These are phyloP conservation scores for Rhodotorula sphaerocarpa DNA, from an alignment of 768 basidiomycete species.

Conservation along the genomic window DNA sequence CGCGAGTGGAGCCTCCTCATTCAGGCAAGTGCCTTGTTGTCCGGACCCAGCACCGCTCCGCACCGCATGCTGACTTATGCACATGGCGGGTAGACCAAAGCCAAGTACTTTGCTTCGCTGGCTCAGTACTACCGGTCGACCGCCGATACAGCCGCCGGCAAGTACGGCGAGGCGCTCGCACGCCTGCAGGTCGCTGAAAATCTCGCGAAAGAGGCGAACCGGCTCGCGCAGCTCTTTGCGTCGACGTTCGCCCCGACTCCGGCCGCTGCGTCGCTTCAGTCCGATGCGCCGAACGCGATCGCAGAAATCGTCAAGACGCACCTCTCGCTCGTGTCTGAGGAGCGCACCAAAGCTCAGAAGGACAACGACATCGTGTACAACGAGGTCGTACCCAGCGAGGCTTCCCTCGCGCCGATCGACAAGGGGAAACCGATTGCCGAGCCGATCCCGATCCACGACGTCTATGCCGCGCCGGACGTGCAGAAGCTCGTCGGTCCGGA, in stretches of 20 bases:
- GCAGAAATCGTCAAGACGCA: constrained; percentile 77
- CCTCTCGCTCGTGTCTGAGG: constrained; percentile 64
- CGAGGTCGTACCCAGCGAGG: constrained; percentile 68
- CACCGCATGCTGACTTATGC: neutral
- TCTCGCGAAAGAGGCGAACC: constrained; percentile 72
- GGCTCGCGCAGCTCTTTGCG: constrained; percentile 60
- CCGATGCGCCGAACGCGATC: constrained; percentile 73
- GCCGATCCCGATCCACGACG: constrained; percentile 85
- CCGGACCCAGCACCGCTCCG: too few species aligned
- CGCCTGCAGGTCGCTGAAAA: constrained; percentile 69
- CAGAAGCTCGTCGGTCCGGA: constrained; percentile 91
- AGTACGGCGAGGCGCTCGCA: constrained; percentile 78
- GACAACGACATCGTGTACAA: constrained; percentile 99
- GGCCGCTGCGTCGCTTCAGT: constrained; percentile 55
- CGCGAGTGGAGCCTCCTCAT: constrained; percentile 83
- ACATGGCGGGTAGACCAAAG: constrained; percentile 59
- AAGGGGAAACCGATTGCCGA: constrained; percentile 66
- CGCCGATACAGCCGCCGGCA: constrained; percentile 64
- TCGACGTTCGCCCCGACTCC: constrained; percentile 56
- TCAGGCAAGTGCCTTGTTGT: too few species aligned
- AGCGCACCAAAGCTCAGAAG: constrained; percentile 63
- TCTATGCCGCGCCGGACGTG: constrained; percentile 81
- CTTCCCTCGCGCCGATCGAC: constrained; percentile 71
- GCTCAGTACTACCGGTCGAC: constrained; percentile 78
- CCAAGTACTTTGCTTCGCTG: constrained; percentile 77